A percentile compares a stretch with the other conserved stretches of the same genome.
phyloP scores from a whole-genome alignment of 208 protist genomes.

The Porcisia hertigi region DNA sequence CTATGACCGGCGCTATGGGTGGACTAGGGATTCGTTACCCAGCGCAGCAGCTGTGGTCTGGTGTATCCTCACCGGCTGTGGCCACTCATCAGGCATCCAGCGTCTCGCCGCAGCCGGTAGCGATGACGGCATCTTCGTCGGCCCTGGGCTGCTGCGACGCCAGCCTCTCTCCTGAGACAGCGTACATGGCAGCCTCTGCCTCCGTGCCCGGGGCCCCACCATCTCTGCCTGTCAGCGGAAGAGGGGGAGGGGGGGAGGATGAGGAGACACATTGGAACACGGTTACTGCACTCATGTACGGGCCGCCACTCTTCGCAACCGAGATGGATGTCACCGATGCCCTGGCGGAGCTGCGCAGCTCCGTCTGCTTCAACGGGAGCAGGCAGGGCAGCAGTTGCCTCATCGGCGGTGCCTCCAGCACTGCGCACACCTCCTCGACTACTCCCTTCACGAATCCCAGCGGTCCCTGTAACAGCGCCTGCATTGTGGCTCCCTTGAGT shows the following conservation, averaged over 20 bases:
- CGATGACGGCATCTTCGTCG: not conserved
- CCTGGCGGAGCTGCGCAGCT: slow-evolving; percentile 30
- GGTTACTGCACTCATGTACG: slow-evolving; percentile 11
- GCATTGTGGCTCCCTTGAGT: not conserved
- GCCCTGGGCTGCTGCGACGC: not conserved
- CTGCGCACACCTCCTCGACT: not conserved
- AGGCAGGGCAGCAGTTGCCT: slow-evolving; percentile 13
- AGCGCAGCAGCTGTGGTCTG: slow-evolving; percentile 3
- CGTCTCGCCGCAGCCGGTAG: not conserved
- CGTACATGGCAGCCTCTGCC: not conserved
- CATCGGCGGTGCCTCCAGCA: not conserved
- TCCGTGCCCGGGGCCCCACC: not conserved
- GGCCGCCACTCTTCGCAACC: slow-evolving; percentile 28
- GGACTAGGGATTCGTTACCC: not conserved
- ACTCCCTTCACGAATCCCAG: not conserved
- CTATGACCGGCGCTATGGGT: not conserved
- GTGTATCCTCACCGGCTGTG: slow-evolving; percentile 2
- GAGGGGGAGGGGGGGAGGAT: slow-evolving; percentile 10
- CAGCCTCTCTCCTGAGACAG: not conserved
- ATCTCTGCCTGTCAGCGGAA: not conserved
- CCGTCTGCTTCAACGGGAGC: slow-evolving; percentile 16
- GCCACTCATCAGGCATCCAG: not conserved
- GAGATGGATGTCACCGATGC: slow-evolving; percentile 39
- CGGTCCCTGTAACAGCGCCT: not conserved
- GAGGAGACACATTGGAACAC: slow-evolving; percentile 13